Conservation (phyloP, 2,329 filamentous ascomycete genomes). For the Rugonectria rugulosa region DNA sequence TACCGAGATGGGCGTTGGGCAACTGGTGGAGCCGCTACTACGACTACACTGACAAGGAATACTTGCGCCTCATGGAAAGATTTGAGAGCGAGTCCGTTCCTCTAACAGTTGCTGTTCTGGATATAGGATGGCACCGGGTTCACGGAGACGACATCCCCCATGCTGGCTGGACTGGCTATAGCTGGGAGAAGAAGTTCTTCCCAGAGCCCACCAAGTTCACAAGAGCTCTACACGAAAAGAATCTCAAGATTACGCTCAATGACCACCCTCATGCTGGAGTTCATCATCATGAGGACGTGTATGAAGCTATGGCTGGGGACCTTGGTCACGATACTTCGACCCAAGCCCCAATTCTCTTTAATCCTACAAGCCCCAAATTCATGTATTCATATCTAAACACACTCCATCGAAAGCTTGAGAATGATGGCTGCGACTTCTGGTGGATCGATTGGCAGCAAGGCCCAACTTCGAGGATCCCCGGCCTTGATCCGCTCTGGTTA, state of each 20-base stretch:
- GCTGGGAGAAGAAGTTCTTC: conserved; percentile 61
- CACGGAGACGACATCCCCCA: neutral
- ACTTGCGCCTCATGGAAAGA: conserved; percentile 63
- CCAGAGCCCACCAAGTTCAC: conserved; percentile 63
- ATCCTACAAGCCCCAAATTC: conserved; percentile 61
- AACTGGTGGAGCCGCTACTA: conserved; percentile 75
- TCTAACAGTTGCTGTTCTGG: conserved; percentile 65
- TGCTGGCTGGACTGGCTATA: conserved; percentile 61
- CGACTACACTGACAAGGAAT: conserved; percentile 62
- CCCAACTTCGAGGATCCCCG: conserved; percentile 58
- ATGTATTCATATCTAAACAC: conserved; percentile 66
- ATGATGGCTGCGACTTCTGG: conserved; percentile 68
- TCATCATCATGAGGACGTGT: conserved; percentile 63
- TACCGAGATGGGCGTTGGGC: conserved; percentile 66
- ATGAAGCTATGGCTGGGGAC: conserved; percentile 60
- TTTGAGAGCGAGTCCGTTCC: conserved; percentile 61
- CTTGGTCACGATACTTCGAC: conserved; percentile 56
- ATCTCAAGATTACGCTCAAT: conserved; percentile 65
- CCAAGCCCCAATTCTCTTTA: conserved; percentile 42
- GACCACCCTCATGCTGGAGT: conserved; percentile 68
- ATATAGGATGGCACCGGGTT: conserved; percentile 71
- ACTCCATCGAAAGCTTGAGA: conserved; percentile 63
- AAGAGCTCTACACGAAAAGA: conserved; percentile 57
- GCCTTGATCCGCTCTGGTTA: conserved; percentile 70
- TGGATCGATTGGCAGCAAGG: conserved; percentile 76